Percentiles rank a stretch among this genome's conserved stretches.
Evolutionary conservation across 345 rosid species (phyloP).

Genomic region (Euphorbia pulcherrima): DNA sequence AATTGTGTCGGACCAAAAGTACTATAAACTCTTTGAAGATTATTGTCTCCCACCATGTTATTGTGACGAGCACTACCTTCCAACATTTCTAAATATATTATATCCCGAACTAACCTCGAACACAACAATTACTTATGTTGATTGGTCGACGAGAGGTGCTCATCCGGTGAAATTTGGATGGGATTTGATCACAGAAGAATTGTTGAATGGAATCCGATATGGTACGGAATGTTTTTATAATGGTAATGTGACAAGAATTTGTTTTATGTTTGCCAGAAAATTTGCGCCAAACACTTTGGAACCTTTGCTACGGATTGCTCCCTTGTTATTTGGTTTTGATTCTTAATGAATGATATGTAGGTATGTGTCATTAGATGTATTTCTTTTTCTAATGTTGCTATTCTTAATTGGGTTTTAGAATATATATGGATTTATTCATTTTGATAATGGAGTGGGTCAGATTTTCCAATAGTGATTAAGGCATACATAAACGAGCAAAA

Average conservation of each 20-base stretch:
- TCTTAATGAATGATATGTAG: constrained; percentile 21
- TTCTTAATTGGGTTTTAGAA: too few relatives aligned
- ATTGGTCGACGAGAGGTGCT: constrained; percentile 63
- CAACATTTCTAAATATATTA: constrained; percentile 47
- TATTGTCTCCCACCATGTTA: constrained; percentile 57
- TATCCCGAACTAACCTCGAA: constrained; percentile 38
- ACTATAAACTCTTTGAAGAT: constrained; percentile 38
- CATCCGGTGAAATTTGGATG: constrained; percentile 58
- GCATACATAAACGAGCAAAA: too few relatives aligned
- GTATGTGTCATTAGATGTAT: too few relatives aligned
- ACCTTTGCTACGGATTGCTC: constrained; percentile 51
- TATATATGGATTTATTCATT: too few relatives aligned
- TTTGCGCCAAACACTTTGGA: constrained; percentile 48
- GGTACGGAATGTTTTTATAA: constrained; percentile 46
- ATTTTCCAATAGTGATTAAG: too few relatives aligned
- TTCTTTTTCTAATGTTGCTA: too few relatives aligned
- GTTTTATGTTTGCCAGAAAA: constrained; percentile 65
- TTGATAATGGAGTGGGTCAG: too few relatives aligned
- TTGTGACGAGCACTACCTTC: constrained; percentile 65
- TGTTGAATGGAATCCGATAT: constrained; percentile 40
- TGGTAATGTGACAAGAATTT: constrained; percentile 30
- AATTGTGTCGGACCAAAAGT: constrained; percentile 41
- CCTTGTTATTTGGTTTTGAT: constrained; percentile 47
- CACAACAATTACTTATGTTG: constrained; percentile 59
- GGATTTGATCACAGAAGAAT: constrained; percentile 45